Evolutionary conservation across 2,329 filamentous ascomycete species (phyloP).

Genomic region (Xylaria sp.): DNA sequence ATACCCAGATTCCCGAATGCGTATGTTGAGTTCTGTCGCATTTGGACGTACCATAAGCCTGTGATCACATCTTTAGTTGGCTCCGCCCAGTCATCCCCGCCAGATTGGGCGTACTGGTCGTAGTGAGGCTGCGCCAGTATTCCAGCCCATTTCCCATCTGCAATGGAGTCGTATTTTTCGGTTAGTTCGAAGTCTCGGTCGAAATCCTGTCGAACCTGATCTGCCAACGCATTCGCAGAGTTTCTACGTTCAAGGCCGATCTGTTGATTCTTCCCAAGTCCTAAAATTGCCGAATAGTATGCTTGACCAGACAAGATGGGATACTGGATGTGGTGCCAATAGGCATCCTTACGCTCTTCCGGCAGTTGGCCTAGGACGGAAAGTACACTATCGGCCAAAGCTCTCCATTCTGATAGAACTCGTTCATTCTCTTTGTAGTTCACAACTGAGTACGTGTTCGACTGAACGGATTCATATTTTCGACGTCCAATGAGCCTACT

Average conservation of each 20-base stretch:
- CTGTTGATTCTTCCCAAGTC: slow-evolving; percentile 56
- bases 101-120: slow-evolving; percentile 55
- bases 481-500: slow-evolving; percentile 55
- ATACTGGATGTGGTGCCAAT: slow-evolving; percentile 67
- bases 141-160: slow-evolving; percentile 61
- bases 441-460: slow-evolving; percentile 60
- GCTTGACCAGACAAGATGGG: slow-evolving; percentile 63
- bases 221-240: slow-evolving; percentile 56
- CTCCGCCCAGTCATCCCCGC: slow-evolving; percentile 63
- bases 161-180: slow-evolving; percentile 56
- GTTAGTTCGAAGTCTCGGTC: slow-evolving; percentile 56
- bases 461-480: slow-evolving; percentile 65
- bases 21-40: slow-evolving; percentile 52
- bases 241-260: slow-evolving; percentile 63
- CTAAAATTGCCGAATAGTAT: slow-evolving; percentile 54
- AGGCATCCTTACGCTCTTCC: slow-evolving; percentile 53
- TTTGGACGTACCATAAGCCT: slow-evolving; percentile 59
- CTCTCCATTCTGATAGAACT: slow-evolving; percentile 58
- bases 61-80: slow-evolving; percentile 60
- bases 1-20: slow-evolving; percentile 62
- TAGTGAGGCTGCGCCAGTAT: slow-evolving; percentile 57
- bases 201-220: slow-evolving; percentile 55
- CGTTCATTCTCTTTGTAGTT: slow-evolving; percentile 66
- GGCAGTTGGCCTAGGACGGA: slow-evolving; percentile 51
- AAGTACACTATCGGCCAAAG: slow-evolving; percentile 52